Evolutionary conservation across 1,284 basidiomycete genomes (phyloP), one percentile per base, ranked within the genome.

Genomic region (Boletus hoseneyae): DNA sequence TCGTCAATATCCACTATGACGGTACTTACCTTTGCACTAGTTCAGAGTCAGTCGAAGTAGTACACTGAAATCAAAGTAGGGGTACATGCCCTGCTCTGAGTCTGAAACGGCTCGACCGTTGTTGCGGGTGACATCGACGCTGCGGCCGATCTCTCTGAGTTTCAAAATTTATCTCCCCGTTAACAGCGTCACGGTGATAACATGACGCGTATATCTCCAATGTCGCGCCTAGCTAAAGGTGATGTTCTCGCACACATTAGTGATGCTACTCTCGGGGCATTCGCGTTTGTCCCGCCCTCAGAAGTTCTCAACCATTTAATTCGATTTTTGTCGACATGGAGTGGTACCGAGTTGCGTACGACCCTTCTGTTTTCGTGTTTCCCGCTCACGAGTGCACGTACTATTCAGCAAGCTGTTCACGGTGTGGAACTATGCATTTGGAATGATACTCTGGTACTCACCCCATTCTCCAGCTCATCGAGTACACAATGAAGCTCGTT

Each of bases 281-380:
- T 88, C 64, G 68, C 75, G 30, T 63, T 63, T 40, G 67, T 86
- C 15, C 78, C 79, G 16, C 73, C 79, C 0, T 85, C 83, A 11
- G 73, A 82, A 55, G 79, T 74, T 8, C 63, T 90, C 33, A 76
- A 88, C 57, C 87, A 89, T 65, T 72, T 87, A 12, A 75, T 88
- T 32, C 73, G 86, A 57, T 88, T 81, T 62, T 71, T 90, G 42
- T 81, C 83, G 51, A 87, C 87, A 60, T 90, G 86, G 85, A 84
- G 82, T 63, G 87, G 87, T 30, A 88, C 80, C 78, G 88, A 91
- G 88, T 89, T 63, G 72, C 70, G 81, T 79, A 62, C 50, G 27
- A 40, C 49, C 48, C 39, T 46, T 46, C 33, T 58, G 45, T 33
- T 29, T 52, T 55, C 30, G 34, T 47, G 45, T 34, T 50, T 35